A percentile compares a stretch with the other conserved stretches of the same genome.
phyloP scores from a whole-genome alignment of 768 basidiomycete genomes.

The Lentinus tigrinus region DNA sequence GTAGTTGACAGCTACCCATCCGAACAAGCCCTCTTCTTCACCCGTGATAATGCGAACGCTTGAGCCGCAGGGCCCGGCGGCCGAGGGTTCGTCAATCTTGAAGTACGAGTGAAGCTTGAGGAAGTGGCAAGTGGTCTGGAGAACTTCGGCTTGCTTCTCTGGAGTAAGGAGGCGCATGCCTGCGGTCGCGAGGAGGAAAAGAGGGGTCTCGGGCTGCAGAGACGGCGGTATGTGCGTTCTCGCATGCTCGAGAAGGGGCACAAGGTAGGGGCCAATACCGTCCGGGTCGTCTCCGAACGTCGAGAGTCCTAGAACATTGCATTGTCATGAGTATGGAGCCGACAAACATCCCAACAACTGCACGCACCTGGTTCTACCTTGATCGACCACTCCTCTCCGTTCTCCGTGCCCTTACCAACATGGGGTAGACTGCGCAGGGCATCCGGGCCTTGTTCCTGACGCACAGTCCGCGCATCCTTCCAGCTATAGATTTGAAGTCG shows the following conservation, averaged over 20 bases:
- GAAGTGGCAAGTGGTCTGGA: conserved; percentile 77
- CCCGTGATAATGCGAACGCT: conserved; percentile 94
- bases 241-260: conserved; percentile 83
- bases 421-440: conserved; percentile 64
- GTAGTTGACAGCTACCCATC: conserved; percentile 99
- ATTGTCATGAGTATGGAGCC: neutral
- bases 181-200: conserved; percentile 94
- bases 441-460: conserved; percentile 48
- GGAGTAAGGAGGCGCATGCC: conserved; percentile 89
- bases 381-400: conserved; percentile 80
- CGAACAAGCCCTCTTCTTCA: conserved; percentile 97
- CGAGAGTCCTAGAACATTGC: conserved; percentile 68
- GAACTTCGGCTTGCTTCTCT: conserved; percentile 65
- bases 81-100: conserved; percentile 63
- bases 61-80: conserved; percentile 82
- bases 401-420: conserved; percentile 87
- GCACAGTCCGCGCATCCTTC: conserved; percentile 72
- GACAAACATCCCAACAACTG: neutral
- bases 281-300: conserved; percentile 70
- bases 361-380: conserved; percentile 92
- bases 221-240: conserved; percentile 82
- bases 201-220: conserved; percentile 77
- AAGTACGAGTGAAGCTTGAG: conserved; percentile 77
- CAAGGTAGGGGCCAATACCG: conserved; percentile 71
- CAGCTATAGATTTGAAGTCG: conserved; percentile 96